These are phyloP conservation scores for Penicillium lagena DNA, from an alignment of 495 filamentous ascomycete species.

Conservation along the genomic window DNA sequence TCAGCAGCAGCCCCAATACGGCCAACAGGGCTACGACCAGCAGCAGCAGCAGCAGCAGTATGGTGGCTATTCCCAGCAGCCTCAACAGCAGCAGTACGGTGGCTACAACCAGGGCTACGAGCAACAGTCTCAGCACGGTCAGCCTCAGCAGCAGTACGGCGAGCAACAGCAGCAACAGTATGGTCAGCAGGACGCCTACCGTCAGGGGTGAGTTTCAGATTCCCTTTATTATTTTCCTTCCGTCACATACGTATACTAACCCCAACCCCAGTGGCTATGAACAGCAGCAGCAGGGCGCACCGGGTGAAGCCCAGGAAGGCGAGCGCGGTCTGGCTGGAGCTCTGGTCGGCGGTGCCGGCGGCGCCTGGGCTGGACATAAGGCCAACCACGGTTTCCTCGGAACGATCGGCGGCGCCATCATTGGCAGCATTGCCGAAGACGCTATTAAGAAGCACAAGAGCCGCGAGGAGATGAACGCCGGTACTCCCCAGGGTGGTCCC, in stretches of 20 bases:
- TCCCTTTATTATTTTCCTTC: background rate
- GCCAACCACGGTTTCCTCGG: constrained; percentile 44
- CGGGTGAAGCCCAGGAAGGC: constrained; percentile 36
- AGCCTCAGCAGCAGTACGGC: constrained; percentile 15
- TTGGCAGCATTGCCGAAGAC: constrained; percentile 41
- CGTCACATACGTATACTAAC: constrained; percentile 4
- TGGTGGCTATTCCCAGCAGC: constrained; percentile 1
- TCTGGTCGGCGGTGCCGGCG: constrained; percentile 39
- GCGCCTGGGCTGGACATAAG: constrained; percentile 43
- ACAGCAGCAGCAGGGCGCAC: constrained; percentile 23
- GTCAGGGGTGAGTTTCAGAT: constrained; percentile 13
- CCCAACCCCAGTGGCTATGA: constrained; percentile 12
- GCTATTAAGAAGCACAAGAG: constrained; percentile 38
- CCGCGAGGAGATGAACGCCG: constrained; percentile 18
- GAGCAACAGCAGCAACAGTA: constrained; percentile 23
- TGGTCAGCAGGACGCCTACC: constrained; percentile 7
- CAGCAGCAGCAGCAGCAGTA: constrained; percentile 7
- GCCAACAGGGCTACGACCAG: constrained; percentile 9
- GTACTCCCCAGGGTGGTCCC: constrained; percentile 12
- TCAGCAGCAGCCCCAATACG: constrained; percentile 9
- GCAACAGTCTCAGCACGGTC: constrained; percentile 13
- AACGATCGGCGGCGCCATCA: constrained; percentile 44
- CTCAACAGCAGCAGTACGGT: constrained; percentile 11
- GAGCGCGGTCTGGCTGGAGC: constrained; percentile 44
- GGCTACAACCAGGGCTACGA: constrained; percentile 11